phyloP scores from a whole-genome alignment of 2,329 filamentous ascomycete species.

The Plectosphaerella sp. region DNA sequence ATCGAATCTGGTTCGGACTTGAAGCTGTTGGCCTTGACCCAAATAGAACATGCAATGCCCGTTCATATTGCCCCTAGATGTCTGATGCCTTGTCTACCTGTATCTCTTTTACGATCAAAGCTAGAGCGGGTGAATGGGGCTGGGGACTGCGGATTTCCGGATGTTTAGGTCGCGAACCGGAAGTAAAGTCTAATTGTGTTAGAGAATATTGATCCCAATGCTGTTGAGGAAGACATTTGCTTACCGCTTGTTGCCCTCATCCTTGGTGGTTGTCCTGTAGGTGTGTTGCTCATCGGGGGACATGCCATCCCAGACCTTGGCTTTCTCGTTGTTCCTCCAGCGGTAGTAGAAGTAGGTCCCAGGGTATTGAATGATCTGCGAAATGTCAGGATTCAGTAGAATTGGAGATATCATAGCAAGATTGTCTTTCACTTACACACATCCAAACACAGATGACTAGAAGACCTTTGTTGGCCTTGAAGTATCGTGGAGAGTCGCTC shows the following conservation, averaged over 20 bases:
- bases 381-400: conserved; percentile 12
- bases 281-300: conserved; percentile 32
- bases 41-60: too few relatives aligned
- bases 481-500: conserved; percentile 27
- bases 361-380: conserved; percentile 28
- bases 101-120: too few relatives aligned
- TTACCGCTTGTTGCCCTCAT: conserved; percentile 39
- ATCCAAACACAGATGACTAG: conserved; percentile 31
- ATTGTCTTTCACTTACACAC: conserved; percentile 23
- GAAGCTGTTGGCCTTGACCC: too few relatives aligned
- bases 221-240: background rate
- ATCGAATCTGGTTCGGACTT: too few relatives aligned
- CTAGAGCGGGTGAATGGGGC: too few relatives aligned
- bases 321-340: conserved; percentile 30
- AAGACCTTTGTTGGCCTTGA: conserved; percentile 31
- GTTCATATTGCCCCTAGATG: too few relatives aligned
- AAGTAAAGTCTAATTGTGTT: conserved; percentile 5
- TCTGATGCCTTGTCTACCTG: too few relatives aligned
- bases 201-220: background rate
- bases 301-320: conserved; percentile 31
- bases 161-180: conserved; percentile 6
- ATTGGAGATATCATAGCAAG: too few relatives aligned
- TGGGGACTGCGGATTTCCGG: too few relatives aligned
- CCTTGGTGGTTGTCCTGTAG: conserved; percentile 38
- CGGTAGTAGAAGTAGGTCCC: conserved; percentile 31